Evolutionary conservation across 2,329 filamentous ascomycete species (phyloP), one percentile per base, ranked within the genome.

Genomic region (Lasiodiplodia citricola): DNA sequence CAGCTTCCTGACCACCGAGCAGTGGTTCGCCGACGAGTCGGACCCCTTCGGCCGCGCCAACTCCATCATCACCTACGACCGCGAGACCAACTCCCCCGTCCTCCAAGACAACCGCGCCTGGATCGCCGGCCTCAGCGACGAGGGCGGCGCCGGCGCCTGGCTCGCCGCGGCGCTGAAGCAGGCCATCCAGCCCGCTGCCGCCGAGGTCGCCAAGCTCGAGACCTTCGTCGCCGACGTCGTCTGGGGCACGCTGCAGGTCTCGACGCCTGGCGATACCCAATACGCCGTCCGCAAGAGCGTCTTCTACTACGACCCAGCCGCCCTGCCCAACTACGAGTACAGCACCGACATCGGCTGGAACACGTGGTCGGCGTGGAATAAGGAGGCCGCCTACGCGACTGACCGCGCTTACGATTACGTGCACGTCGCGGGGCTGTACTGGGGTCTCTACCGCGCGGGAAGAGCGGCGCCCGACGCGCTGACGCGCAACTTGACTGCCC

Each of bases 91-190:
- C 21, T 71, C 72, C 8, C 75, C 76, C n/a, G 80, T 82, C 11
- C 69, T 84, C 77, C 73, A 87, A 82, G 75, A 82, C 71, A 68
- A 79, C 0, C 82, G 87, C 1, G 86, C 83, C 7, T 89, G 87
- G 87, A 84, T 89, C 4, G 83, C 87, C 0, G 87, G 87, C 0
- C 79, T 90, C 0, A 88, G 86, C 67, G 87, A 89, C 68, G 87
- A 90, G 76, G 87, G 81, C 0, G 87, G 87, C 1, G 84, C 85
- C 0, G 87, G 87, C 1, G 83, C 86, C 0, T 88, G 84, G 70
- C 81, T 88, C 0, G 85, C 87, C 0, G 84, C 85, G 0, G 78
- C 83, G 2, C 83, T 87, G 77, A 89, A 90, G 75, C 85, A 88
- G 68, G 80, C 81, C 1, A 74, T 83, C 7, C 85, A 85, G 41